Percentiles rank a stretch among this genome's conserved stretches.
Conservation (phyloP, 768 basidiomycete genomes). For the Auriscalpium vulgare region DNA sequence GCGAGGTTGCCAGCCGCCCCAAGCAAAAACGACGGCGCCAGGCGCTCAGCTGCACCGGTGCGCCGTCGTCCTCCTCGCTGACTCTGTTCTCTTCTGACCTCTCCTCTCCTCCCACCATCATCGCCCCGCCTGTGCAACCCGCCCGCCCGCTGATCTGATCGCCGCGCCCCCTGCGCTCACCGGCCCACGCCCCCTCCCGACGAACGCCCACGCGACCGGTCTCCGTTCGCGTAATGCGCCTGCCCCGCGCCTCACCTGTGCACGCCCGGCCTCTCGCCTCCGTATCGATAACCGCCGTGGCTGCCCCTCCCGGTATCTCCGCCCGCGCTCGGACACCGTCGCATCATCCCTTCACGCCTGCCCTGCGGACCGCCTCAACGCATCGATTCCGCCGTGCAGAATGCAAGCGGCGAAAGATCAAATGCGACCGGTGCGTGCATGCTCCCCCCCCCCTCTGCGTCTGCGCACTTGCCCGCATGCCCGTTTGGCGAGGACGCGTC, state of each 20-base stretch:
- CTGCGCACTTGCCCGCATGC: conserved; percentile 9
- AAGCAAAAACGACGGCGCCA: conserved; percentile 82
- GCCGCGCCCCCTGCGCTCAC: too few species aligned
- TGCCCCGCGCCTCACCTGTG: conserved; percentile 10
- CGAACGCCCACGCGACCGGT: too few species aligned
- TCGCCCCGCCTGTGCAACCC: background rate
- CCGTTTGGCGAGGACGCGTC: too few species aligned
- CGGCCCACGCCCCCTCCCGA: too few species aligned
- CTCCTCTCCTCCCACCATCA: too few species aligned
- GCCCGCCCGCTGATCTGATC: too few species aligned
- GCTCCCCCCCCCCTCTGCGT: conserved; percentile 9
- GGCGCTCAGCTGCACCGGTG: conserved; percentile 82
- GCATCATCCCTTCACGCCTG: too few species aligned
- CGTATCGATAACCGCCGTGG: background rate
- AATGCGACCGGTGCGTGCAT: conserved; percentile 64
- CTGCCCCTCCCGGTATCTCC: conserved; percentile 8
- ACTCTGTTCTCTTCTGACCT: too few species aligned
- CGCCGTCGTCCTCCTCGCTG: conserved; percentile 15
- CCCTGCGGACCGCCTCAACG: too few species aligned
- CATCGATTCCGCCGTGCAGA: too few species aligned
- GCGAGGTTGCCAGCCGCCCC: conserved; percentile 45
- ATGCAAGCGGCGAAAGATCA: conserved; percentile 83
- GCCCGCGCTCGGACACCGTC: background rate
- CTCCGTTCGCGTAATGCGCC: too few species aligned
- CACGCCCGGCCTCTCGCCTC: conserved; percentile 1